Conservation (phyloP, 352 stramenopile species). For the Phytopythium oedochilum region DNA sequence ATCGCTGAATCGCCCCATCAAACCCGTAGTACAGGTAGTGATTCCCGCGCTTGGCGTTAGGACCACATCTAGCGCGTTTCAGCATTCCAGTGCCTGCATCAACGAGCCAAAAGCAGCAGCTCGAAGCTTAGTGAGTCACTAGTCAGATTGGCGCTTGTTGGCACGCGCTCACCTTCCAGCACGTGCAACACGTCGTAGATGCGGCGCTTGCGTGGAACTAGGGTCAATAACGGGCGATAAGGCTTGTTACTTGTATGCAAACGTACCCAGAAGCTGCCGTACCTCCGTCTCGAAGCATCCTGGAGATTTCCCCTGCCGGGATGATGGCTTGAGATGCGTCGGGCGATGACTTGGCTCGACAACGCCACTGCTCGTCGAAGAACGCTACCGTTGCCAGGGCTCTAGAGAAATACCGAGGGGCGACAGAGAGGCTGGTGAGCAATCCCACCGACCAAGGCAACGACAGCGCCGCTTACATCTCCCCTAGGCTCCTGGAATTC, state of each 20-base stretch:
- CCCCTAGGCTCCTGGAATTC: slow-evolving; percentile 37
- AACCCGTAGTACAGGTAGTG: slow-evolving; percentile 62
- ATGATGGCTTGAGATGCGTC: slow-evolving; percentile 41
- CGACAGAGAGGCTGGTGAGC: neutral
- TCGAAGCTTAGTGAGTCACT: neutral
- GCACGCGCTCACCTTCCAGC: slow-evolving; percentile 43
- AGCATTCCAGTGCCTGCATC: slow-evolving; percentile 56
- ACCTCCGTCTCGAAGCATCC: slow-evolving; percentile 41
- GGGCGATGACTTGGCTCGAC: slow-evolving; percentile 12
- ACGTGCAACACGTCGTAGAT: slow-evolving; percentile 80
- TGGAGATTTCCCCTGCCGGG: slow-evolving; percentile 56
- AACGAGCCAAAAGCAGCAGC: neutral
- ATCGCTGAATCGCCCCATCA: slow-evolving; percentile 27
- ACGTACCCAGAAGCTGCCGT: neutral
- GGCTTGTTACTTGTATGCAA: neutral
- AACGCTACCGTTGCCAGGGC: slow-evolving; percentile 31
- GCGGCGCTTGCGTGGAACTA: slow-evolving; percentile 61
- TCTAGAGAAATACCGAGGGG: neutral
- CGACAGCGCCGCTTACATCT: slow-evolving; percentile 29
- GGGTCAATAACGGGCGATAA: neutral
- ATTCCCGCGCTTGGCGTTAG: slow-evolving; percentile 6
- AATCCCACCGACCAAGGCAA: neutral
- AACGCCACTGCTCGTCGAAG: slow-evolving; percentile 52
- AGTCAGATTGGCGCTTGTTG: too few relatives aligned
- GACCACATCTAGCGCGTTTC: slow-evolving; percentile 37